Conservation (phyloP, 345 rosid genomes). For the Combretum micranthum region DNA sequence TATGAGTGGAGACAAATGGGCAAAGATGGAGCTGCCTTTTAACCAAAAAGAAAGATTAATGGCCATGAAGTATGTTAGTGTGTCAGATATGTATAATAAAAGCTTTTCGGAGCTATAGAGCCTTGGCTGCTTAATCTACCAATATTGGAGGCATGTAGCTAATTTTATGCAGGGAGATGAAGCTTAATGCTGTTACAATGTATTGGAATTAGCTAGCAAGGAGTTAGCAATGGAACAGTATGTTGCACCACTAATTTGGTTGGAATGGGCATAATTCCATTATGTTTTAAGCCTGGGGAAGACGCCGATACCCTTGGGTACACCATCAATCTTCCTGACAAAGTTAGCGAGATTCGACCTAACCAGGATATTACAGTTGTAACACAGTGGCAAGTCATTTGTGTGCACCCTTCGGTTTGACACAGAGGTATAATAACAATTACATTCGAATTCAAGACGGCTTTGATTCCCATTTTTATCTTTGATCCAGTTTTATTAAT, state of each 20-base stretch:
- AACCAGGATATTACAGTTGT: slow-evolving; percentile 74
- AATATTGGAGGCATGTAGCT: too few species aligned
- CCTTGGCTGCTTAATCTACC: too few species aligned
- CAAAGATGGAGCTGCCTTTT: too few species aligned
- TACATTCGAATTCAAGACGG: neutral
- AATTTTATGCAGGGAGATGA: too few species aligned
- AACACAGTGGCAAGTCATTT: slow-evolving; percentile 66
- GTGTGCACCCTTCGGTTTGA: slow-evolving; percentile 61
- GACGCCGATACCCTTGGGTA: slow-evolving; percentile 70
- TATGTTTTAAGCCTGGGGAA: slow-evolving; percentile 79
- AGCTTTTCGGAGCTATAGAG: too few species aligned
- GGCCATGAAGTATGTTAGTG: too few species aligned
- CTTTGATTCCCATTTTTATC: neutral
- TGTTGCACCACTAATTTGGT: slow-evolving; percentile 30
- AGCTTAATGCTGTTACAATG: too few species aligned
- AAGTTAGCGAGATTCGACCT: slow-evolving; percentile 59
- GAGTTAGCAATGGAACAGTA: too few species aligned
- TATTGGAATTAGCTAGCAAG: too few species aligned
- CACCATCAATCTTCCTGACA: slow-evolving; percentile 59
- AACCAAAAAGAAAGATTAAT: too few species aligned
- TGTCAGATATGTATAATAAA: too few species aligned
- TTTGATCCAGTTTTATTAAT: neutral
- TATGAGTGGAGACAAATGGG: too few species aligned
- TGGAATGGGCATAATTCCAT: slow-evolving; percentile 81
- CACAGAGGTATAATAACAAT: slow-evolving; percentile 53